phyloP scores from a whole-genome alignment of 2,329 filamentous ascomycete species.

The Calonectria pseudoturangicola region DNA sequence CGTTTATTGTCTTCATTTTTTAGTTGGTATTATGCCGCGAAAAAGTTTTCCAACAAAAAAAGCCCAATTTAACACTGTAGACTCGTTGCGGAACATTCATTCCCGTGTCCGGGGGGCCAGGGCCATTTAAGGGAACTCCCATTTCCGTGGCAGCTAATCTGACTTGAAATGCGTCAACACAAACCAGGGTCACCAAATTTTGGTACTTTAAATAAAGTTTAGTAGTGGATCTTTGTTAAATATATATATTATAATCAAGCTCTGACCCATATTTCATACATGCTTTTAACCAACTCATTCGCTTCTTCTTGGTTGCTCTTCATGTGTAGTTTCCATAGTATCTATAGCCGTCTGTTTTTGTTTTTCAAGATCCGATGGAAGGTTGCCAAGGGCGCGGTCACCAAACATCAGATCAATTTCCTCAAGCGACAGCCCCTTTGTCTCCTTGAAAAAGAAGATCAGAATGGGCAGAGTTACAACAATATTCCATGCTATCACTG shows the following conservation, averaged over 20 bases:
- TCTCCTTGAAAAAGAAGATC: constrained; percentile 71
- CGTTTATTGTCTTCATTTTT: too few species aligned
- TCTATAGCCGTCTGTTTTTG: constrained; percentile 46
- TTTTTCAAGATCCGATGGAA: constrained; percentile 54
- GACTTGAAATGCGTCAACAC: too few species aligned
- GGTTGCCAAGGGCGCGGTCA: constrained; percentile 58
- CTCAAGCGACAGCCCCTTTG: constrained; percentile 69
- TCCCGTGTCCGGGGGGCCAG: too few species aligned
- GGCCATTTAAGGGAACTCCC: too few species aligned
- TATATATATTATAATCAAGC: neutral
- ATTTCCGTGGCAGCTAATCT: too few species aligned
- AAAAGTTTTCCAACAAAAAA: too few species aligned
- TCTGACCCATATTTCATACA: neutral
- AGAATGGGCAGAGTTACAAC: constrained; percentile 62
- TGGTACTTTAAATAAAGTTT: too few species aligned
- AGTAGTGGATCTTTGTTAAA: neutral
- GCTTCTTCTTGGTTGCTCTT: constrained; percentile 35
- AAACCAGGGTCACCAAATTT: too few species aligned
- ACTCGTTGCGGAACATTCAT: too few species aligned
- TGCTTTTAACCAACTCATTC: too few species aligned
- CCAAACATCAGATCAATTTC: constrained; percentile 73
- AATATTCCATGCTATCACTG: constrained; percentile 56
- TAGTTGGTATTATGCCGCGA: too few species aligned
- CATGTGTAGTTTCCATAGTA: constrained; percentile 40
- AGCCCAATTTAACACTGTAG: too few species aligned